Evolutionary conservation across 2,329 filamentous ascomycete genomes (phyloP).

Genomic region (Dactylellina leptospora): DNA sequence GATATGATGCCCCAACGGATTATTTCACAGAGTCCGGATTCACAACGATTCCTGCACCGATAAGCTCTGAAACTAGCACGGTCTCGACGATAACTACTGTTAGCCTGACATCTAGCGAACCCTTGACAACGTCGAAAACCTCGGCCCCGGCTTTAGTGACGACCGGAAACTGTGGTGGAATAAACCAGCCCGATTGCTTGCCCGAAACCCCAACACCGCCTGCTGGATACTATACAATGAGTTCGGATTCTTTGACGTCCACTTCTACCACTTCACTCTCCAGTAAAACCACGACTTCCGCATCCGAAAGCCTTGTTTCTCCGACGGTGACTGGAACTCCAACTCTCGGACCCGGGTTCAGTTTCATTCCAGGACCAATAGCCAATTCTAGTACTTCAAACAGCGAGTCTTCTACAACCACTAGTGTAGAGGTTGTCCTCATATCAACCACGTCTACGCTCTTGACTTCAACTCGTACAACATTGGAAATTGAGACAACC

Average conservation of each 20-base stretch:
- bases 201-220: constrained; percentile 1
- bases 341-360: constrained; percentile 25
- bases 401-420: background rate
- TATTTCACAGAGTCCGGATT: constrained; percentile 12
- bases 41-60: constrained; percentile 21
- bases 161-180: constrained; percentile 18
- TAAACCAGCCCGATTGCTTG: constrained; percentile 31
- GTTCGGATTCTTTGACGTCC: too few relatives aligned
- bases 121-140: background rate
- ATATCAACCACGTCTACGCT: too few relatives aligned
- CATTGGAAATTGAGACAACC: too few relatives aligned
- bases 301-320: too few relatives aligned
- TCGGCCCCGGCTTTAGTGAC: background rate
- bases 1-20: constrained; percentile 15
- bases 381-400: background rate
- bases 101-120: background rate
- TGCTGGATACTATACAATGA: too few relatives aligned
- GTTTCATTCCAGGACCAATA: constrained; percentile 18
- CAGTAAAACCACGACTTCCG: too few relatives aligned
- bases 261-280: too few relatives aligned
- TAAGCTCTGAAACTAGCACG: background rate
- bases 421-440: background rate
- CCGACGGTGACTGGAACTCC: constrained; percentile 14
- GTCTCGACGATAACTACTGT: background rate
- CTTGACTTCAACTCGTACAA: too few relatives aligned